Percentiles rank a stretch among this genome's conserved stretches.
Evolutionary conservation across 2,329 filamentous ascomycete genomes (phyloP).

Genomic region (Cercospora citrullina): DNA sequence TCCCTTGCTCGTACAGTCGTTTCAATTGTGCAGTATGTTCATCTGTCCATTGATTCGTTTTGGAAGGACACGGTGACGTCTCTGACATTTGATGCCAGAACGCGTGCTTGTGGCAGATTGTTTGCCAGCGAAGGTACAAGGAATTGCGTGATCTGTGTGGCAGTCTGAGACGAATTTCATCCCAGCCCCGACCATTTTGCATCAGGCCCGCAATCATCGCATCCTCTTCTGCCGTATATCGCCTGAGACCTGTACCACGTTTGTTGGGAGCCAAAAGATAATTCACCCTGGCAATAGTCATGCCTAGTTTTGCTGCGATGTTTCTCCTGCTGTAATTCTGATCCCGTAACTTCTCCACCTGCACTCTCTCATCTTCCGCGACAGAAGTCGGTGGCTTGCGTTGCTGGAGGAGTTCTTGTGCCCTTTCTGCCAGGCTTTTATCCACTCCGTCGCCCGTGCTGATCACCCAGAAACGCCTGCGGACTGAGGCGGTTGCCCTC

Average conservation of each 20-base stretch:
- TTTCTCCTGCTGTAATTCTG: not conserved
- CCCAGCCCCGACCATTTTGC: not conserved
- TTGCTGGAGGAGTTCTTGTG: not conserved
- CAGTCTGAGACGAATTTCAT: not conserved
- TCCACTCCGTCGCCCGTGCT: not conserved
- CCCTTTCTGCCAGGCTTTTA: not conserved
- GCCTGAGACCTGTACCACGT: not conserved
- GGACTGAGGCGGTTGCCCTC: not conserved
- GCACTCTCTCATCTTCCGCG: not conserved
- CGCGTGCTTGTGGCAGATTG: not conserved
- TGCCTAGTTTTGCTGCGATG: not conserved
- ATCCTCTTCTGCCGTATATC: not conserved
- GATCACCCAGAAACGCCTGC: not conserved
- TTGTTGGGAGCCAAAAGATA: not conserved
- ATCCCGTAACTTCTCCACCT: not conserved
- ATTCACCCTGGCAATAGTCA: not conserved
- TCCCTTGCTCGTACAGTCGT: not conserved
- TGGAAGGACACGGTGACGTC: not conserved
- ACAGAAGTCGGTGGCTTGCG: not conserved
- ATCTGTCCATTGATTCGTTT: not conserved
- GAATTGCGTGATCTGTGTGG: not conserved
- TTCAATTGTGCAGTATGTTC: not conserved
- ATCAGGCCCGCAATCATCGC: not conserved
- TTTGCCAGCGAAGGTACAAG: not conserved
- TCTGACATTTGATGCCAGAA: not conserved